Evolutionary conservation across 257 asterid genomes (phyloP).

Genomic region (Gentiana macrophylla): DNA sequence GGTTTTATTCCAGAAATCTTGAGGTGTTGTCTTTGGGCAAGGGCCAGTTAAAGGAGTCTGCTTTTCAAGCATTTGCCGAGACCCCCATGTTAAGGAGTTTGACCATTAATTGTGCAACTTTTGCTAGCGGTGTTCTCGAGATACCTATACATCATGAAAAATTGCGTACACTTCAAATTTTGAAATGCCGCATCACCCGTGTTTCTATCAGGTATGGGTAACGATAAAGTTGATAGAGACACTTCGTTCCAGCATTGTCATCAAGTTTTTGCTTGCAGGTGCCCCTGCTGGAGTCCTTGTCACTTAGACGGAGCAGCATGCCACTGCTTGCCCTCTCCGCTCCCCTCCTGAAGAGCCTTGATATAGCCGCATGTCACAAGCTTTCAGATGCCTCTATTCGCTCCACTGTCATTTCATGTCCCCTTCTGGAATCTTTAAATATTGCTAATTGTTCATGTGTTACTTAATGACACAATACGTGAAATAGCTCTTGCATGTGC

Average conservation of each 20-base stretch:
- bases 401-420: conserved; percentile 84
- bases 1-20: conserved; percentile 52
- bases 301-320: conserved; percentile 96
- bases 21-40: conserved; percentile 84
- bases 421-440: conserved; percentile 84
- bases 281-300: conserved; percentile 78
- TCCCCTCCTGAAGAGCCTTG: conserved; percentile 81
- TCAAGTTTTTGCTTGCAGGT: conserved; percentile 38
- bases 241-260: conserved; percentile 5
- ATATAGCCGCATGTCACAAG: conserved; percentile 97
- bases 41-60: conserved; percentile 76
- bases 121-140: conserved; percentile 92
- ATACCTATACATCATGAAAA: conserved; percentile 61
- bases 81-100: conserved; percentile 72
- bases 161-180: conserved; percentile 66
- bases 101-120: conserved; percentile 71
- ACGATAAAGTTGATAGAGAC: background rate
- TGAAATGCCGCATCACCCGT: conserved; percentile 91
- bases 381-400: conserved; percentile 97
- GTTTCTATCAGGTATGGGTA: conserved; percentile 59
- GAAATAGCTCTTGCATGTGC: conserved; percentile 60
- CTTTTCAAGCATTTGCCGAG: conserved; percentile 66
- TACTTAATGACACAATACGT: conserved; percentile 82
- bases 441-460: conserved; percentile 93
- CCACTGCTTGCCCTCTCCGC: conserved; percentile 87